Evolutionary conservation across 352 stramenopile species (phyloP).

Genomic region (Phytophthora cryptogea): DNA sequence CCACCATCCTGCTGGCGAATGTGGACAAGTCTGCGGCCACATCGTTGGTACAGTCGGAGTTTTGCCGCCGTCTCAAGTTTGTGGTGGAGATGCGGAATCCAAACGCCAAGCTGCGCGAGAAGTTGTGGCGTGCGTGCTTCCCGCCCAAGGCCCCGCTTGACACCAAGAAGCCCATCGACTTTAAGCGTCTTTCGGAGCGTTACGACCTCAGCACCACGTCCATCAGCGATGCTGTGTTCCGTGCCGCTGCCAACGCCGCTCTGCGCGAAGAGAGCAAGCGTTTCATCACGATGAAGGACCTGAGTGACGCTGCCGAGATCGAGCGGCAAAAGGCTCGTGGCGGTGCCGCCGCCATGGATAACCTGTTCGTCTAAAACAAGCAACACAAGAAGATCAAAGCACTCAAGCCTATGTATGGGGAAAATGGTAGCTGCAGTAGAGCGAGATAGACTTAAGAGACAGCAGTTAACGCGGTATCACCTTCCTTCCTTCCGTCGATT

Average conservation of each 20-base stretch:
- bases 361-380: slow-evolving; percentile 75
- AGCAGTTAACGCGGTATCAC: slow-evolving; percentile 27
- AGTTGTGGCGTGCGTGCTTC: slow-evolving; percentile 82
- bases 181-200: slow-evolving; percentile 67
- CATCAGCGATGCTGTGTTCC: slow-evolving; percentile 87
- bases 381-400: not conserved
- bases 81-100: slow-evolving; percentile 86
- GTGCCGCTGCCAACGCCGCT: slow-evolving; percentile 71
- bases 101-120: slow-evolving; percentile 68
- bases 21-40: slow-evolving; percentile 53
- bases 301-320: slow-evolving; percentile 71
- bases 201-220: slow-evolving; percentile 78
- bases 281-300: slow-evolving; percentile 82
- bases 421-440: slow-evolving; percentile 10
- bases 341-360: slow-evolving; percentile 69
- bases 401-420: slow-evolving; percentile 25
- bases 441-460: slow-evolving; percentile 21
- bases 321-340: slow-evolving; percentile 76
- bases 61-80: slow-evolving; percentile 81
- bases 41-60: slow-evolving; percentile 66
- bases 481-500: slow-evolving; percentile 31
- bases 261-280: slow-evolving; percentile 62
- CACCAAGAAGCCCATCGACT: slow-evolving; percentile 57
- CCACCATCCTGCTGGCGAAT: slow-evolving; percentile 76
- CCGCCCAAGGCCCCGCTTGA: slow-evolving; percentile 68